Conservation (phyloP, 108 stramenopile species). For the Nitzschia sp. region DNA sequence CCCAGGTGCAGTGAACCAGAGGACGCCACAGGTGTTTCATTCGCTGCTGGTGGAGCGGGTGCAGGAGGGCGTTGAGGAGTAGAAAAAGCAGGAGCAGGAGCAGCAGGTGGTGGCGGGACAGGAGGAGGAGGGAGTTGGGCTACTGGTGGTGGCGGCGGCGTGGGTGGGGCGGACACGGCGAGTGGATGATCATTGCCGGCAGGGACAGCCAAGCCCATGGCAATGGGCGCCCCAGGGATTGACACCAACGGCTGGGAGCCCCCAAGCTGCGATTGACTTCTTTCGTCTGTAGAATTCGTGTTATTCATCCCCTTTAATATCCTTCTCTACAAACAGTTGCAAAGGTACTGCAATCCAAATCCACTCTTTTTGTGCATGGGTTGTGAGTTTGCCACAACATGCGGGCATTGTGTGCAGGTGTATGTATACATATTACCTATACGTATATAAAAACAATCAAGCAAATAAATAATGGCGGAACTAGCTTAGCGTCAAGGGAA, state of each 20-base stretch:
- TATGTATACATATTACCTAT: no score
- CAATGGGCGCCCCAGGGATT: conserved; percentile 3
- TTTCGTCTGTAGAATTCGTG: no score
- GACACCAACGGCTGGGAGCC: conserved; percentile 13
- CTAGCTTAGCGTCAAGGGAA: no score
- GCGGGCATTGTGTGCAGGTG: no score
- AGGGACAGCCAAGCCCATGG: conserved; percentile 6
- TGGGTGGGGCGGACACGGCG: neutral
- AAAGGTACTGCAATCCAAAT: no score
- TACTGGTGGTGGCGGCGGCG: neutral
- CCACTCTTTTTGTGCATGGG: no score
- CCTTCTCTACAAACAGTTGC: no score
- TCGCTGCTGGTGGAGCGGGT: neutral
- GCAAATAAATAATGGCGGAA: no score
- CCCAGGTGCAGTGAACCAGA: neutral
- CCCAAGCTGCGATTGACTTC: neutral
- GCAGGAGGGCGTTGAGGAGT: neutral
- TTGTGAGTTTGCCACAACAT: no score
- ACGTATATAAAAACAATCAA: no score
- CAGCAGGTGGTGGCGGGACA: neutral
- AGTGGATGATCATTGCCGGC: conserved; percentile 40
- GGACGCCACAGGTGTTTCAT: neutral
- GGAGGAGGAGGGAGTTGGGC: neutral
- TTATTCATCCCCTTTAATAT: no score
- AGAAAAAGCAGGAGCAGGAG: conserved; percentile 14